Percentiles rank a stretch among this genome's conserved stretches.
Evolutionary conservation across 345 rosid genomes (phyloP).

Genomic region (Brassica cretica): DNA sequence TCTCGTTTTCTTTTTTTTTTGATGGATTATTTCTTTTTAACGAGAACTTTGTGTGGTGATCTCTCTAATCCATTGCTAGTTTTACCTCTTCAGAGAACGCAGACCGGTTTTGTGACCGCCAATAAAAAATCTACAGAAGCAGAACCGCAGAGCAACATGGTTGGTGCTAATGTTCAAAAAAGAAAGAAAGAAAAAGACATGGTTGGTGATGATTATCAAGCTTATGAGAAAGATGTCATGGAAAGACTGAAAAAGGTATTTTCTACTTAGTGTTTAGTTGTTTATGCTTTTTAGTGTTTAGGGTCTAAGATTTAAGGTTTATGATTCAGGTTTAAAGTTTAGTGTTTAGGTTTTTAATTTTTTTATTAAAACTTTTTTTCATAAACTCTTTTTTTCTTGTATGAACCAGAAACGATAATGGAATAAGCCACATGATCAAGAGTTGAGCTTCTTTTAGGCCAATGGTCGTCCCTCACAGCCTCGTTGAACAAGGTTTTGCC

Average conservation of each 20-base stretch:
- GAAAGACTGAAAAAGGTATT: slow-evolving; percentile 63
- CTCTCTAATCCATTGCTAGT: slow-evolving; percentile 77
- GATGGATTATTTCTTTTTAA: too few relatives aligned
- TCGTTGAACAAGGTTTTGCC: background rate
- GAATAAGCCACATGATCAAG: background rate
- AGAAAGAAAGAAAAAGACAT: slow-evolving; percentile 41
- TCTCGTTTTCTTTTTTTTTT: too few relatives aligned
- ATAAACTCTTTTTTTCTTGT: background rate
- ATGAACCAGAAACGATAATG: slow-evolving; percentile 36
- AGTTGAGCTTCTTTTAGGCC: slow-evolving; percentile 5
- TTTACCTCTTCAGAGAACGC: slow-evolving; percentile 52
- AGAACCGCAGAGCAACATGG: slow-evolving; percentile 20
- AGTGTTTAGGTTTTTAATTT: too few relatives aligned
- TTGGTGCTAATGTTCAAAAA: too few relatives aligned
- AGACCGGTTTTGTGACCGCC: slow-evolving; percentile 38
- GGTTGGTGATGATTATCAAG: slow-evolving; percentile 75
- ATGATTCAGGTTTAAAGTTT: slow-evolving; percentile 4
- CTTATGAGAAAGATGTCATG: slow-evolving; percentile 68
- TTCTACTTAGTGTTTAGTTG: background rate
- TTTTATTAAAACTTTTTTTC: too few relatives aligned
- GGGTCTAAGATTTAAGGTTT: background rate
- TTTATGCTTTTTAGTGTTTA: background rate
- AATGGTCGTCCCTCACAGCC: background rate
- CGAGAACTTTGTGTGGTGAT: slow-evolving; percentile 59
- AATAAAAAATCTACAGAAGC: slow-evolving; percentile 41